A percentile compares a stretch with the other conserved stretches of the same genome.
Evolutionary conservation across 768 basidiomycete genomes (phyloP).

Genomic region (Suillus clintonianus): DNA sequence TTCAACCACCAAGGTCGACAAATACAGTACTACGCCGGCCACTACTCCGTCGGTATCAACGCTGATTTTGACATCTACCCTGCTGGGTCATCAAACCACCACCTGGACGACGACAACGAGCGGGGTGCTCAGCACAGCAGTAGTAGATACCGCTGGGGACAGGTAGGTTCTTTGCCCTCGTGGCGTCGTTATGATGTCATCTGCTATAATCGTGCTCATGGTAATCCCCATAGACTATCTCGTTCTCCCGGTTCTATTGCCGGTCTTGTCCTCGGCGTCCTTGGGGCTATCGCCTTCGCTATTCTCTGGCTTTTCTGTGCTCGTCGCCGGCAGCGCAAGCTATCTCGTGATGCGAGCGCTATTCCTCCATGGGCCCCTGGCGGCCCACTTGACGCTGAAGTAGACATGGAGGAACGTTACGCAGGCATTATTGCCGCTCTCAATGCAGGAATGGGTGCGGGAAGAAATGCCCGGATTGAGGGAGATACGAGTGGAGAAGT

Average conservation of each 20-base stretch:
- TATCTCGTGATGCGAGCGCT: conserved; percentile 19
- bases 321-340: conserved; percentile 27
- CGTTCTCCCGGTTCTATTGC: conserved; percentile 25
- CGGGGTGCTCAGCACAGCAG: conserved; percentile 24
- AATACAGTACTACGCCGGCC: neutral
- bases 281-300: conserved; percentile 27
- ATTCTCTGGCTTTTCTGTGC: conserved; percentile 34
- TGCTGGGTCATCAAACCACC: conserved; percentile 15
- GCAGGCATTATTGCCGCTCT: conserved; percentile 28
- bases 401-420: conserved; percentile 29
- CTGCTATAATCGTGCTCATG: conserved; percentile 8
- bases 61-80: conserved; percentile 17
- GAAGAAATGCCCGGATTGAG: conserved; percentile 9
- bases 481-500: conserved; percentile 27
- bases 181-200: neutral
- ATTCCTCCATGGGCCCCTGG: conserved; percentile 10
- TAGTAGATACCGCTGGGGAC: conserved; percentile 1
- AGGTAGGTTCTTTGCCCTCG: conserved; percentile 17
- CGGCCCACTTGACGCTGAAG: conserved; percentile 25
- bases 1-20: conserved; percentile 14
- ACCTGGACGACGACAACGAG: conserved; percentile 23
- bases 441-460: conserved; percentile 14
- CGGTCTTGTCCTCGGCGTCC: conserved; percentile 25
- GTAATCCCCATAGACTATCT: conserved; percentile 5
- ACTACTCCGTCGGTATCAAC: conserved; percentile 17